Evolutionary conservation across 176 grass and related monocot genomes (phyloP).

Genomic region (Cymbopogon citratus): DNA sequence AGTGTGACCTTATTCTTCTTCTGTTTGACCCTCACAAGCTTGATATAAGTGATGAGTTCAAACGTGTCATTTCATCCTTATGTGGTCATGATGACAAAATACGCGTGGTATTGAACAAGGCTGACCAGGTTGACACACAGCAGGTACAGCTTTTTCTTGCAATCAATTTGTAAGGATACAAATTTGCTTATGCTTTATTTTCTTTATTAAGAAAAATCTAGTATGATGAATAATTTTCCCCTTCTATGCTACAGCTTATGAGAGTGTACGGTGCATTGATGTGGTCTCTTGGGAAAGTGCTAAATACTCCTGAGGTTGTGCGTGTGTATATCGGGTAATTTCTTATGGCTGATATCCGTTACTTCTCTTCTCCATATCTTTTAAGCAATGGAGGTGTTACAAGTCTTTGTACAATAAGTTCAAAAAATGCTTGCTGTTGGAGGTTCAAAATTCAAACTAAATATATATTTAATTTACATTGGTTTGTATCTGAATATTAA

Average conservation of each 20-base stretch:
- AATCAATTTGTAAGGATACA: slow-evolving; percentile 8
- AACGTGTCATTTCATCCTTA: slow-evolving; percentile 70
- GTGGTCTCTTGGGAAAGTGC: slow-evolving; percentile 96
- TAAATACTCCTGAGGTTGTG: slow-evolving; percentile 89
- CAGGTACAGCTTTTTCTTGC: slow-evolving; percentile 44
- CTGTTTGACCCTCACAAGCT: slow-evolving; percentile 92
- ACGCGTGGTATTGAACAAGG: slow-evolving; percentile 73
- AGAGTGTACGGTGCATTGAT: slow-evolving; percentile 95
- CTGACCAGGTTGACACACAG: slow-evolving; percentile 95
- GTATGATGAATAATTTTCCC: neutral
- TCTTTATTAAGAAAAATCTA: neutral
- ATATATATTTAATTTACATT: neutral
- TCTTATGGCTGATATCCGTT: neutral
- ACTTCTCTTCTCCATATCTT: neutral
- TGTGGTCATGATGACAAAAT: slow-evolving; percentile 87
- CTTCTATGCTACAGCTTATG: slow-evolving; percentile 64
- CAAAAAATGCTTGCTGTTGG: neutral
- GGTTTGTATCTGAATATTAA: neutral
- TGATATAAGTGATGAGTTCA: slow-evolving; percentile 90
- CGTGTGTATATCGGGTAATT: slow-evolving; percentile 94
- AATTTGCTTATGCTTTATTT: slow-evolving; percentile 6
- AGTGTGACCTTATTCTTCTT: slow-evolving; percentile 88
- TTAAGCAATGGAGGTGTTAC: neutral
- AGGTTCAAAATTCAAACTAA: neutral
- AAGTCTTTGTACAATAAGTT: neutral